Percentiles rank a stretch among this genome's conserved stretches.
Conservation (phyloP, 2,329 filamentous ascomycete genomes). For the Aspergillus chevalieri region DNA sequence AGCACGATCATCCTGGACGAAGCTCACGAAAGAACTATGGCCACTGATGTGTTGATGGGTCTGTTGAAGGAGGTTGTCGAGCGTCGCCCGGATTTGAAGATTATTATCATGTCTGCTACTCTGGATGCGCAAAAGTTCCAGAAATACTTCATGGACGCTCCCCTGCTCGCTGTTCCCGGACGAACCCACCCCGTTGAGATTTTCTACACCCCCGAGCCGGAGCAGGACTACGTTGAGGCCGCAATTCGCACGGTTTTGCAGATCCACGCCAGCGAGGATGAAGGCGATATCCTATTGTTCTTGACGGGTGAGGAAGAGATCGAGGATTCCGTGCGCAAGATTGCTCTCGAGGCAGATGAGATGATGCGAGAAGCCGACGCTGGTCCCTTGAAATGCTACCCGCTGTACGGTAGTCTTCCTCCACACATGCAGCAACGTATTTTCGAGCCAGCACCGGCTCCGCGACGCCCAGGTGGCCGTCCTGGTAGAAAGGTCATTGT, state of each 20-base stretch:
- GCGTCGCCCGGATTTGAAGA: conserved; percentile 83
- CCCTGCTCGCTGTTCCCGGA: conserved; percentile 86
- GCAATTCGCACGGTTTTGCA: conserved; percentile 91
- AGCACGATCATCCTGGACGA: conserved; percentile 98
- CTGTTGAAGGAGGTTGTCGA: conserved; percentile 83
- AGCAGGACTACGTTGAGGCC: conserved; percentile 94
- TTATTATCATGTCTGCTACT: conserved; percentile 98
- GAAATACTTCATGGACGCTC: conserved; percentile 91
- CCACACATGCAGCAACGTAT: conserved; percentile 92
- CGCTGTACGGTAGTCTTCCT: conserved; percentile 87
- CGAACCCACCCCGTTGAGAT: conserved; percentile 96
- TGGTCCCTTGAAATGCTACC: conserved; percentile 83
- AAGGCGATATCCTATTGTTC: conserved; percentile 91
- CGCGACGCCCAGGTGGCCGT: conserved; percentile 66
- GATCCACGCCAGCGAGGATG: conserved; percentile 86
- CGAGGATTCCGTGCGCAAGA: conserved; percentile 90
- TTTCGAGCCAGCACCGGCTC: conserved; percentile 78
- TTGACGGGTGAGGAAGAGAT: conserved; percentile 98
- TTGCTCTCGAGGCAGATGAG: conserved; percentile 83
- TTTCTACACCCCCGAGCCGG: conserved; percentile 94
- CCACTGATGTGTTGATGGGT: conserved; percentile 96
- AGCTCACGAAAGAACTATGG: conserved; percentile 93
- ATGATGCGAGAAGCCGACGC: conserved; percentile 86
- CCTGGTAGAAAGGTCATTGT: conserved; percentile 93
- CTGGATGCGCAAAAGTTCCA: conserved; percentile 98